Base-by-base conservation (phyloP, 225 moss, liverwort and hornwort species). In the Bryum argenteum region DNA sequence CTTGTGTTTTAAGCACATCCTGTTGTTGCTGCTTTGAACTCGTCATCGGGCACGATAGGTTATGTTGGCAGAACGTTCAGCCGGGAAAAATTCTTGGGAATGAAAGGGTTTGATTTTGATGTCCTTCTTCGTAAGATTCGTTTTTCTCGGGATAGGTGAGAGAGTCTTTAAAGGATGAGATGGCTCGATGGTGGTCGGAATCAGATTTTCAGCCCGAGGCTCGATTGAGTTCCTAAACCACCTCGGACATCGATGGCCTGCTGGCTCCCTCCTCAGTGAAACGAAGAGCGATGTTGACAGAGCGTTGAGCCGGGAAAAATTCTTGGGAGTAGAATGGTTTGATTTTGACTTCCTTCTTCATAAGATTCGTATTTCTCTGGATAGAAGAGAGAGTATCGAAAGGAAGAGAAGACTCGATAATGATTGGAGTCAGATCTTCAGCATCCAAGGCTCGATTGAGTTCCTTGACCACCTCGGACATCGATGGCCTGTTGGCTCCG, bases 241-340 rank as follows among this genome's bases (percentile, higher is more conserved):
- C 91, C 54, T 91, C 83, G 12, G 78, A 65, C 89, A 91, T 91
- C 41, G 89, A 81, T 63, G 91, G 89, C 74, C 91, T 83, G 21
- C 71, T 71, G 52, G 68, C 24, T 13, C 76, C 75, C 53, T 85
- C 83, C 55, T 88, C 85, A 18, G 87, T 83, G 81, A 85, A 91
- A 18, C 67, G 87, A 63, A 84, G 19, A 23, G 89, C 87, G 58
- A 89, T 18, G 40, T 75, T 75, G 23, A 78, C 81, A 26, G 26
- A 26, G 4, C 4, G 26, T 26, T 26, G 26, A 26, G 26, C 26
- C 26, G 26, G 26, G 26, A 26, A 26, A 26, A 26, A 21, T 61
- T 63, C 47, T 44, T 67, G 67, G 58, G 33, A 33, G 7, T 33
- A 6, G 33, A 33, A 33, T 33, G 33, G 33, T 33, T 33, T 33